Evolutionary conservation across 2,329 filamentous ascomycete species (phyloP).

Genomic region (Fusarium newnesense): DNA sequence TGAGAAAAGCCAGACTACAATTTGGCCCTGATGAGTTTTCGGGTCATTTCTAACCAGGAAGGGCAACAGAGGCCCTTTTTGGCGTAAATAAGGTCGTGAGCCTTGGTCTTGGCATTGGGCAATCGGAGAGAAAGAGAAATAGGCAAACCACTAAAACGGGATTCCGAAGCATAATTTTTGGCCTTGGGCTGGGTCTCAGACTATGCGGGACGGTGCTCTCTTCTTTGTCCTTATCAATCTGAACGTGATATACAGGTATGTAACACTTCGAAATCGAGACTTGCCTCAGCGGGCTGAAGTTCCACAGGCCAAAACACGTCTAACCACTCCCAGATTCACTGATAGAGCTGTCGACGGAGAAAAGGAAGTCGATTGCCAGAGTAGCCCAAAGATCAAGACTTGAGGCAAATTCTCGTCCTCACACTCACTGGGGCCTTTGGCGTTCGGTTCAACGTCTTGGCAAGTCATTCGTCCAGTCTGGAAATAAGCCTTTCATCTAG

Average conservation of each 20-base stretch:
- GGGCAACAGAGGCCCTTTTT: background rate
- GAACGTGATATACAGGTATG: background rate
- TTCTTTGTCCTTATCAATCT: background rate
- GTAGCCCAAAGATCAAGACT: background rate
- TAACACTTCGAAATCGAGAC: background rate
- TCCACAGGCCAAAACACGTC: background rate
- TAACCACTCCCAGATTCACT: background rate
- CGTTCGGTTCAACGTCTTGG: slow-evolving; percentile 1
- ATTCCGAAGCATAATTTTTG: background rate
- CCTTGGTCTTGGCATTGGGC: background rate
- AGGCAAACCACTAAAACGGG: background rate
- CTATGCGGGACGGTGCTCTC: background rate
- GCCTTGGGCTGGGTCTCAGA: too few relatives aligned
- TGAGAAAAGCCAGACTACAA: background rate
- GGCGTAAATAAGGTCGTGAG: background rate
- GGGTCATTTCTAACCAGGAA: background rate
- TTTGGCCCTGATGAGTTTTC: background rate
- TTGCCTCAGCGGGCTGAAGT: background rate
- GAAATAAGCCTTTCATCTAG: background rate
- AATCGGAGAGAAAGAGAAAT: background rate
- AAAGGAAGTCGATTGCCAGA: background rate
- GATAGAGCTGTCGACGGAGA: background rate
- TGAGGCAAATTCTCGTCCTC: background rate
- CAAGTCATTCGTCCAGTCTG: background rate
- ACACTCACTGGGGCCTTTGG: background rate